phyloP scores from a whole-genome alignment of 2,329 filamentous ascomycete genomes.

The Delphinella strobiligena region DNA sequence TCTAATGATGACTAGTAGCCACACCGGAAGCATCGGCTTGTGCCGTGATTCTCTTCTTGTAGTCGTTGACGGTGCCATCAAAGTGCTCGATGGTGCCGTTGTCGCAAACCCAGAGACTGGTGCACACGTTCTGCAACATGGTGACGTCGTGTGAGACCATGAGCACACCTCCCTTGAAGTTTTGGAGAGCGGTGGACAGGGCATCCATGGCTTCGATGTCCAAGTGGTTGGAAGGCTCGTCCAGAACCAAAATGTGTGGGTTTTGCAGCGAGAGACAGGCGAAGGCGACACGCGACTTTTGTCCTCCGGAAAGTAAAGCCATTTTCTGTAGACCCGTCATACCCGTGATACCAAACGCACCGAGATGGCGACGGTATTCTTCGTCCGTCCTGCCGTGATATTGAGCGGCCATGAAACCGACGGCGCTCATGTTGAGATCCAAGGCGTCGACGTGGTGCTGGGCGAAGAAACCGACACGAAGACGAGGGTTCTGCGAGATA shows the following conservation, averaged over 20 bases:
- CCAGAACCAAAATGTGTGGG: constrained; percentile 92
- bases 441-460: constrained; percentile 97
- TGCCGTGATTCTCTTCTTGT: constrained; percentile 90
- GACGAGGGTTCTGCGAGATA: constrained; percentile 76
- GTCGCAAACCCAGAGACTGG: constrained; percentile 91
- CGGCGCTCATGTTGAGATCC: constrained; percentile 77
- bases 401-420: constrained; percentile 88
- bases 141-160: constrained; percentile 99
- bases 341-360: constrained; percentile 75
- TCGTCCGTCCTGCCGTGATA: constrained; percentile 90
- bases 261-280: constrained; percentile 90
- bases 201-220: constrained; percentile 99
- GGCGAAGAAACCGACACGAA: constrained; percentile 92
- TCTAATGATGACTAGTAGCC: constrained; percentile 42
- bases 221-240: constrained; percentile 96
- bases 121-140: constrained; percentile 95
- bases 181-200: constrained; percentile 66
- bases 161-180: constrained; percentile 87
- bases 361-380: constrained; percentile 89
- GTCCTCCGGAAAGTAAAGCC: constrained; percentile 84
- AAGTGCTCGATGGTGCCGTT: constrained; percentile 92
- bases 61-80: constrained; percentile 83
- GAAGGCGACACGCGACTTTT: constrained; percentile 96
- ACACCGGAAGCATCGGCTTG: constrained; percentile 85
- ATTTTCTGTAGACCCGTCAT: constrained; percentile 97